Percentiles rank a stretch among this genome's conserved stretches.
Evolutionary conservation across 2,329 filamentous ascomycete genomes (phyloP).

Genomic region (Xylaria sp.): DNA sequence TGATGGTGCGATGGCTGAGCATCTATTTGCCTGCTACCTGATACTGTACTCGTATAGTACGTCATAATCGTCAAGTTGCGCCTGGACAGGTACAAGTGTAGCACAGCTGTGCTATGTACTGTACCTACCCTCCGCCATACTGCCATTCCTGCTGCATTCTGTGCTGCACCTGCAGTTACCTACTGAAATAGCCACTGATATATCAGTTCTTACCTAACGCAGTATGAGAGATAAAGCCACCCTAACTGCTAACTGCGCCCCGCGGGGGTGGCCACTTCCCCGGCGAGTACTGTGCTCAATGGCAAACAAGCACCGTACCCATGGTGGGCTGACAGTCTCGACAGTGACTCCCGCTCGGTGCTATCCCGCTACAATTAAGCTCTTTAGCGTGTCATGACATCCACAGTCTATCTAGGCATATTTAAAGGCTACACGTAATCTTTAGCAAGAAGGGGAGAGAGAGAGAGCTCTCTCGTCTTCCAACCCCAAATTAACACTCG

Average conservation of each 20-base stretch:
- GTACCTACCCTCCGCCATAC: background rate
- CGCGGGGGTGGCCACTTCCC: background rate
- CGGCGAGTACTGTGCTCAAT: background rate
- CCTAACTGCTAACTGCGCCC: constrained; percentile 11
- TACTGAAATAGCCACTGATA: background rate
- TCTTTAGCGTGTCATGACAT: too few relatives aligned
- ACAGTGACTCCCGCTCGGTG: too few relatives aligned
- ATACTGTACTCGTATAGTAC: background rate
- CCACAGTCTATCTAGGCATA: too few relatives aligned
- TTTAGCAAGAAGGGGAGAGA: too few relatives aligned
- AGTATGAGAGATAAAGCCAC: background rate
- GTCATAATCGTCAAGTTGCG: too few relatives aligned
- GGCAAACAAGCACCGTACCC: background rate
- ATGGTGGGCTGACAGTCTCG: background rate
- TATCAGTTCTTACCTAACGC: background rate
- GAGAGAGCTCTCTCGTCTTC: background rate
- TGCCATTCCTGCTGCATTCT: background rate
- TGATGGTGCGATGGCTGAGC: background rate
- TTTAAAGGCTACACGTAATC: too few relatives aligned
- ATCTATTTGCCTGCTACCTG: background rate
- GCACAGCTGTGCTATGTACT: background rate
- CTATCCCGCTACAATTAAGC: too few relatives aligned
- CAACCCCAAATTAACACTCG: background rate
- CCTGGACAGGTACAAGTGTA: too few relatives aligned
- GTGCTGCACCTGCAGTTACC: background rate